Evolutionary conservation across 2,329 filamentous ascomycete species (phyloP).

Genomic region (Aspergillus terreus): DNA sequence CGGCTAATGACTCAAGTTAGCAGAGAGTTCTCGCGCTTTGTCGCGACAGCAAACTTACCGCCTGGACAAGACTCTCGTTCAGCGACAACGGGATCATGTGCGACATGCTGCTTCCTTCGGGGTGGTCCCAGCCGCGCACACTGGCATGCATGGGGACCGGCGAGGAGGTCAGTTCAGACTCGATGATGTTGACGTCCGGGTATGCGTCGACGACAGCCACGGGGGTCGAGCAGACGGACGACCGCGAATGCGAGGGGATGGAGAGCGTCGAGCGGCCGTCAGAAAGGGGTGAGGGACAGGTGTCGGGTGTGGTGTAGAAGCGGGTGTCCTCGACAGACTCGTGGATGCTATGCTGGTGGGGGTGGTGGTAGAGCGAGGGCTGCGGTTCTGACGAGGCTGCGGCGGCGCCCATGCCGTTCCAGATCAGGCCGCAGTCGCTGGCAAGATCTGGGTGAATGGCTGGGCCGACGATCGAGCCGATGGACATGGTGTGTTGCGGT

Average conservation of each 20-base stretch:
- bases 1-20: conserved; percentile 22
- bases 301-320: conserved; percentile 43
- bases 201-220: conserved; percentile 33
- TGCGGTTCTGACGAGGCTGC: conserved; percentile 27
- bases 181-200: conserved; percentile 28
- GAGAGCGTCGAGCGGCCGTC: conserved; percentile 30
- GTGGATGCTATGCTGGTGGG: conserved; percentile 22
- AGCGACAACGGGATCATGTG: conserved; percentile 33
- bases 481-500: conserved; percentile 32
- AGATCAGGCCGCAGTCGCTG: conserved; percentile 30
- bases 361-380: conserved; percentile 22
- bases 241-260: conserved; percentile 27
- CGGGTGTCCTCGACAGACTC: conserved; percentile 37
- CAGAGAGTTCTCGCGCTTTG: not conserved
- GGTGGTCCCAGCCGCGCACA: conserved; percentile 31
- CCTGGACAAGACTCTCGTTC: conserved; percentile 33
- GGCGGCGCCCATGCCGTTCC: conserved; percentile 30
- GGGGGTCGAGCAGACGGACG: conserved; percentile 32
- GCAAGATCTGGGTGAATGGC: conserved; percentile 31
- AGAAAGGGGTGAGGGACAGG: conserved; percentile 42
- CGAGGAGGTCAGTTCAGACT: conserved; percentile 30
- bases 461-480: conserved; percentile 33
- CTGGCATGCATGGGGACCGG: conserved; percentile 30
- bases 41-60: conserved; percentile 27
- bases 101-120: conserved; percentile 26